phyloP scores from a whole-genome alignment of 2,329 filamentous ascomycete genomes.

The Colletotrichum graminicola region DNA sequence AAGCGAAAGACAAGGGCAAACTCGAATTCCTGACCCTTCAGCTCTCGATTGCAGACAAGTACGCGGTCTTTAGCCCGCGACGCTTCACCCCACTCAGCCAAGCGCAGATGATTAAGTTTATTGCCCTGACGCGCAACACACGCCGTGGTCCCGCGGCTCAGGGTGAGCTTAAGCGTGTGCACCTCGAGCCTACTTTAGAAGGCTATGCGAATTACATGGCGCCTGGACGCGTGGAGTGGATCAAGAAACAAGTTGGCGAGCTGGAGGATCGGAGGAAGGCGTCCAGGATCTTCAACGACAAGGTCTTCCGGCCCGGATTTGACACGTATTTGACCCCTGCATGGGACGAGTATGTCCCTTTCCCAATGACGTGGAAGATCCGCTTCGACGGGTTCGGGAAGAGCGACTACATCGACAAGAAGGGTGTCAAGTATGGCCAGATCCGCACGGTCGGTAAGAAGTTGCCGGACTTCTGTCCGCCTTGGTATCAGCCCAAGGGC shows the following conservation, averaged over 20 bases:
- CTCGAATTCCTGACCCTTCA: not conserved
- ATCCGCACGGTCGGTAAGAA: not conserved
- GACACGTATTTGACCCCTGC: not conserved
- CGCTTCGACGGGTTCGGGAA: not conserved
- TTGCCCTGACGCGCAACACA: not conserved
- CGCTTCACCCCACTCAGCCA: not conserved
- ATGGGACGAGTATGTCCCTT: not conserved
- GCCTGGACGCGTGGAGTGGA: not conserved
- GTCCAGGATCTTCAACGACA: not conserved
- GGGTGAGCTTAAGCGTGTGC: not conserved
- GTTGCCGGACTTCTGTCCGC: constrained; percentile 1
- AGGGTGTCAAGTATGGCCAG: not conserved
- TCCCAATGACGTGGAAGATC: constrained; percentile 6
- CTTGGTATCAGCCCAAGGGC: constrained; percentile 6
- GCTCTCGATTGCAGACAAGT: constrained; percentile 1
- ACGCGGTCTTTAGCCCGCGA: not conserved
- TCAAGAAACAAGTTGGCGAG: not conserved
- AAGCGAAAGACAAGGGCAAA: not conserved
- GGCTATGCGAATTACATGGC: constrained; percentile 1
- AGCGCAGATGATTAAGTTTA: not conserved
- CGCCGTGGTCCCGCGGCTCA: not conserved
- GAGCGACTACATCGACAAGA: not conserved
- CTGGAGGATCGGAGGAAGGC: not conserved
- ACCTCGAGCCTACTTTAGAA: not conserved
- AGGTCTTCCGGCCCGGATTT: not conserved